Percentiles rank a stretch among this genome's conserved stretches.
These are phyloP conservation scores for Cyberlindnera xylosilytica DNA, from an alignment of 805 yeast species.

Conservation along the genomic window DNA sequence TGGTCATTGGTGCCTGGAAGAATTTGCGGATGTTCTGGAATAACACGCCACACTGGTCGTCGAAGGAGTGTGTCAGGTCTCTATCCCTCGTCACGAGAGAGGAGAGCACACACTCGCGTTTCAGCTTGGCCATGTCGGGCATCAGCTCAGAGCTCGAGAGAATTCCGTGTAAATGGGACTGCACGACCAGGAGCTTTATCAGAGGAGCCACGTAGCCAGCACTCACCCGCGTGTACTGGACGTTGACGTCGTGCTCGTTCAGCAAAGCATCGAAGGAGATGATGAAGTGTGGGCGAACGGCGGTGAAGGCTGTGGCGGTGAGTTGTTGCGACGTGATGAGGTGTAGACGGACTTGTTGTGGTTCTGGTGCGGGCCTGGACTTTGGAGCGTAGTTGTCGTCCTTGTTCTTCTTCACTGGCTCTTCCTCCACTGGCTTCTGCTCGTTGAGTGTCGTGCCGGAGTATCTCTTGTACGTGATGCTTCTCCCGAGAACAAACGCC, in stretches of 20 bases:
- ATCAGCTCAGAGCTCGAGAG: not conserved
- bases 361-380: constrained; percentile 11
- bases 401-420: constrained; percentile 6
- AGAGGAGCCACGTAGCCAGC: constrained; percentile 35
- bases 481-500: constrained; percentile 70
- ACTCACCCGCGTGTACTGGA: constrained; percentile 27
- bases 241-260: constrained; percentile 30
- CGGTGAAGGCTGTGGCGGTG: constrained; percentile 30
- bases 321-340: constrained; percentile 46
- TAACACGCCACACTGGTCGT: constrained; percentile 16
- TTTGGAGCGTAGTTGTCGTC: constrained; percentile 22
- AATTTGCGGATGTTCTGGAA: constrained; percentile 10
- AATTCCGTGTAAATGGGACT: constrained; percentile 43
- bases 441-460: constrained; percentile 61
- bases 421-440: not conserved
- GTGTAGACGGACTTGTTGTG: constrained; percentile 32
- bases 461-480: constrained; percentile 58
- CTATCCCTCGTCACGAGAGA: constrained; percentile 20
- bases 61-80: constrained; percentile 17
- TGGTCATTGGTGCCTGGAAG: constrained; percentile 10
- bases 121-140: not conserved
- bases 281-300: constrained; percentile 39
- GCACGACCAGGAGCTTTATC: constrained; percentile 41
- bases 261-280: constrained; percentile 47
- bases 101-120: constrained; percentile 26